Evolutionary conservation across 805 yeast species (phyloP).

Genomic region (Metschnikowia vanudenii): DNA sequence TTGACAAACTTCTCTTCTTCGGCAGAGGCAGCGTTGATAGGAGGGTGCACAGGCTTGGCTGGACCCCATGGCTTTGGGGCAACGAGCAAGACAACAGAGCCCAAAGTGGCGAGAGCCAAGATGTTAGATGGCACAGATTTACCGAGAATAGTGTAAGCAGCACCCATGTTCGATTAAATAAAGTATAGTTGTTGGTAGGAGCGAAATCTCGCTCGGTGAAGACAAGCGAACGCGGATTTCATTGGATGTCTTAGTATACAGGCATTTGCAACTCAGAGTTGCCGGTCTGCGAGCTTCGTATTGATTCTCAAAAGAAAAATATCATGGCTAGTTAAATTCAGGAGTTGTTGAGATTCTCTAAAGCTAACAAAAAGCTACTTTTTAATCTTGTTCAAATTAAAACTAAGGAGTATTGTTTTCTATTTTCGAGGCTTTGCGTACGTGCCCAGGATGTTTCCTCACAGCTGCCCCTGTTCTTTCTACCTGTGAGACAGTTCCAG

Average conservation of each 20-base stretch:
- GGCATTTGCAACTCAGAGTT: not conserved
- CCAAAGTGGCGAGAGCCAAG: constrained; percentile 79
- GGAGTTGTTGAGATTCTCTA: too few relatives aligned
- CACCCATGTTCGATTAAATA: constrained; percentile 54
- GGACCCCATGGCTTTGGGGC: constrained; percentile 75
- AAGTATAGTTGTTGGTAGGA: constrained; percentile 2
- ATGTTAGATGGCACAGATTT: constrained; percentile 79
- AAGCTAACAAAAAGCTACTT: too few relatives aligned
- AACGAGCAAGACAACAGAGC: constrained; percentile 59
- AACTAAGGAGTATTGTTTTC: too few relatives aligned
- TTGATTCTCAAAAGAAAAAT: too few relatives aligned
- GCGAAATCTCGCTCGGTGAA: constrained; percentile 2
- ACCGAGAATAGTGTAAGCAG: constrained; percentile 82
- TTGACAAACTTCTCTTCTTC: constrained; percentile 87
- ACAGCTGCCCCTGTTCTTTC: too few relatives aligned
- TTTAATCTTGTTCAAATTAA: too few relatives aligned
- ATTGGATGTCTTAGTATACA: constrained; percentile 11
- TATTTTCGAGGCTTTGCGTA: too few relatives aligned
- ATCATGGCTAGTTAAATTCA: too few relatives aligned
- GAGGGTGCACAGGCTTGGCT: constrained; percentile 59
- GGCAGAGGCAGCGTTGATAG: constrained; percentile 71
- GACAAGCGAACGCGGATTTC: constrained; percentile 12
- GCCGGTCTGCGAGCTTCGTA: not conserved
- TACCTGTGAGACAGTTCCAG: too few relatives aligned
- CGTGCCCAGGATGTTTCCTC: too few relatives aligned